A percentile compares a stretch with the other conserved stretches of the same genome.
These are phyloP conservation scores for Telopea speciosissima DNA, from an alignment of 177 flowering plant species.

Conservation along the genomic window DNA sequence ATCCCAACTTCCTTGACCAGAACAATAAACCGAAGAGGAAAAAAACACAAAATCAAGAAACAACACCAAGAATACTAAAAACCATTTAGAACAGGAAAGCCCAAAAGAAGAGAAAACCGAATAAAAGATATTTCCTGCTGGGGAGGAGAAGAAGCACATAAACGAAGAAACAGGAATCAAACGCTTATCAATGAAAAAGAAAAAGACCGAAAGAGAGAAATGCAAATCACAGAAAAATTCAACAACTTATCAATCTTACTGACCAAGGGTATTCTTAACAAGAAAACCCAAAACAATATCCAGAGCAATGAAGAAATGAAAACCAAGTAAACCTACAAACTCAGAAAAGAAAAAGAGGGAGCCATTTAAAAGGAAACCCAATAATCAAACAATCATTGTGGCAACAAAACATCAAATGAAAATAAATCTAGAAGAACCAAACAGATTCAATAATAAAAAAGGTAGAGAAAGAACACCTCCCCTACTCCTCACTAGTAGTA, in stretches of 20 bases:
- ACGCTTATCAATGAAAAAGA: no score
- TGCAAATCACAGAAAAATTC: constrained; percentile 3
- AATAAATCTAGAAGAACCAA: background rate
- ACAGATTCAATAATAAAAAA: background rate
- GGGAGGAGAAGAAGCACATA: background rate
- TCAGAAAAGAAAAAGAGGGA: no score
- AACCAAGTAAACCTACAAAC: no score
- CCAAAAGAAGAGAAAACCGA: background rate
- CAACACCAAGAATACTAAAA: constrained; percentile 3
- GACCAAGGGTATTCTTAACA: background rate
- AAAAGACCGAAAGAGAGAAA: background rate
- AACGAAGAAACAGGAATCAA: background rate
- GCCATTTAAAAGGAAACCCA: no score
- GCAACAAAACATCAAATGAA: background rate
- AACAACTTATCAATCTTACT: background rate
- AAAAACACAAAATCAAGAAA: background rate
- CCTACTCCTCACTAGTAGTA: background rate
- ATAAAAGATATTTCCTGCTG: background rate
- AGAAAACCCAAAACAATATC: no score
- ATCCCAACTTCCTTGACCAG: constrained; percentile 3
- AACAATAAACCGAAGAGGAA: background rate
- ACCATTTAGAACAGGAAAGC: background rate
- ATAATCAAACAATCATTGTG: no score
- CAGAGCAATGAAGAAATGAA: no score
- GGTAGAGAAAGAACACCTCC: background rate